Conservation (phyloP, 768 basidiomycete genomes). For the Lactarius deliciosus region DNA sequence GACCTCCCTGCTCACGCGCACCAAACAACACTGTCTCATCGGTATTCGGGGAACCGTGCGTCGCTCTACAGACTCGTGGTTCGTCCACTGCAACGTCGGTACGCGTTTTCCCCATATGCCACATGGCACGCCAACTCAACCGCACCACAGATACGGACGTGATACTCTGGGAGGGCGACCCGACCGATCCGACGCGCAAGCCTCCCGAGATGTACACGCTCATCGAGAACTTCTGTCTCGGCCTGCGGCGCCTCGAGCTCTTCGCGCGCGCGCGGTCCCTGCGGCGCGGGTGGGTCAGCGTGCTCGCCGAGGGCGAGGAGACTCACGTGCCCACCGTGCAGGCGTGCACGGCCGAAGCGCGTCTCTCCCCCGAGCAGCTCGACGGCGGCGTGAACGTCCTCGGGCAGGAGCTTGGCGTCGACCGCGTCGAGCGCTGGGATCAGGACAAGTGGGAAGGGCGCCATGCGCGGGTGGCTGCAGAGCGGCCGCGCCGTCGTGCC, state of each 20-base stretch:
- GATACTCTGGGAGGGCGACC: slow-evolving; percentile 94
- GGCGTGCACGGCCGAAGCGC: slow-evolving; percentile 28
- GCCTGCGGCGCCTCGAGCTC: slow-evolving; percentile 85
- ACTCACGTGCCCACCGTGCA: slow-evolving; percentile 44
- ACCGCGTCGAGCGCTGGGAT: slow-evolving; percentile 51
- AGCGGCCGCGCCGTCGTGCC: slow-evolving; percentile 58
- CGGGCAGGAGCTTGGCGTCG: slow-evolving; percentile 32
- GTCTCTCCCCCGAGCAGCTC: slow-evolving; percentile 34
- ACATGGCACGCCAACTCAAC: neutral
- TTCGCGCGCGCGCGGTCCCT: slow-evolving; percentile 71
- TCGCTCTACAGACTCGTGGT: slow-evolving; percentile 91
- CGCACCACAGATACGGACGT: slow-evolving; percentile 80
- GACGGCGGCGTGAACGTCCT: slow-evolving; percentile 36
- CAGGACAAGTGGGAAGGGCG: slow-evolving; percentile 66
- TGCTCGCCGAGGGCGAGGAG: slow-evolving; percentile 64
- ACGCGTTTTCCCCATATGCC: slow-evolving; percentile 33
- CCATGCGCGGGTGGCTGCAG: slow-evolving; percentile 50
- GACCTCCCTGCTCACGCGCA: slow-evolving; percentile 80
- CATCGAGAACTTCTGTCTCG: slow-evolving; percentile 97
- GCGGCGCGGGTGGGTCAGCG: slow-evolving; percentile 92
- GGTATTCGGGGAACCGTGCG: slow-evolving; percentile 97
- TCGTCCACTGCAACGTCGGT: slow-evolving; percentile 98
- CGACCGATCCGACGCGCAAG: slow-evolving; percentile 76
- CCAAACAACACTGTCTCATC: slow-evolving; percentile 96
- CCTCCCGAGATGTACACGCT: slow-evolving; percentile 96